These are phyloP conservation scores for Colletotrichum acutatum DNA, from an alignment of 2,329 filamentous ascomycete species.

Conservation along the genomic window DNA sequence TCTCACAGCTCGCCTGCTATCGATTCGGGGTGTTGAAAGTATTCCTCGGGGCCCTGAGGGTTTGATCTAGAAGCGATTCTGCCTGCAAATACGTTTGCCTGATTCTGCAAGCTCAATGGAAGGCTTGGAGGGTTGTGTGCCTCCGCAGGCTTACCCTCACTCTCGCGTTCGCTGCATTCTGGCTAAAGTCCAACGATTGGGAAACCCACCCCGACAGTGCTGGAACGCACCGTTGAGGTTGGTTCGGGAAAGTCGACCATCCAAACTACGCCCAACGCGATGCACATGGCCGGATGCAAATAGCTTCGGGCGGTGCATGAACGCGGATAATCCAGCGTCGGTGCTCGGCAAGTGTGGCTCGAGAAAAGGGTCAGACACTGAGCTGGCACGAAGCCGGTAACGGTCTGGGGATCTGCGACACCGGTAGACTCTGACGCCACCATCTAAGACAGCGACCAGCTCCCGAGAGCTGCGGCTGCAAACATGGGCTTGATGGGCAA, in stretches of 20 bases:
- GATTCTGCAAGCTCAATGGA: no score
- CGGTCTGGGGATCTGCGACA: slow-evolving; percentile 25
- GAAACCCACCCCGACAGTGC: not conserved
- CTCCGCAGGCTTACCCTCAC: no score
- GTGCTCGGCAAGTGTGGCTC: not conserved
- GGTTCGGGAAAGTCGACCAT: not conserved
- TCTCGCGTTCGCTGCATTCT: not conserved
- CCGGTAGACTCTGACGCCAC: slow-evolving; percentile 14
- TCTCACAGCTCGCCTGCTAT: not conserved
- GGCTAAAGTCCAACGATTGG: no score
- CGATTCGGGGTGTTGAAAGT: not conserved
- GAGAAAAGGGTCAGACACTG: not conserved
- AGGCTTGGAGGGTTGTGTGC: not conserved
- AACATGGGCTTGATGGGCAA: not conserved
- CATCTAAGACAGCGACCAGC: not conserved
- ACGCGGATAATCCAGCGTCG: not conserved
- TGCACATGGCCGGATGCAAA: not conserved
- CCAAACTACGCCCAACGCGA: not conserved
- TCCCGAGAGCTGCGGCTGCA: slow-evolving; percentile 2
- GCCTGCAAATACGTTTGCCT: not conserved
- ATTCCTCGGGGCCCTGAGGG: no score
- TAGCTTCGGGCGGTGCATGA: not conserved
- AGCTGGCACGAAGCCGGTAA: not conserved
- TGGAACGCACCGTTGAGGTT: not conserved
- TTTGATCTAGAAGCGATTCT: not conserved